phyloP scores from a whole-genome alignment of 1,139 yeast genomes.

The Wickerhamomyces sp. region DNA sequence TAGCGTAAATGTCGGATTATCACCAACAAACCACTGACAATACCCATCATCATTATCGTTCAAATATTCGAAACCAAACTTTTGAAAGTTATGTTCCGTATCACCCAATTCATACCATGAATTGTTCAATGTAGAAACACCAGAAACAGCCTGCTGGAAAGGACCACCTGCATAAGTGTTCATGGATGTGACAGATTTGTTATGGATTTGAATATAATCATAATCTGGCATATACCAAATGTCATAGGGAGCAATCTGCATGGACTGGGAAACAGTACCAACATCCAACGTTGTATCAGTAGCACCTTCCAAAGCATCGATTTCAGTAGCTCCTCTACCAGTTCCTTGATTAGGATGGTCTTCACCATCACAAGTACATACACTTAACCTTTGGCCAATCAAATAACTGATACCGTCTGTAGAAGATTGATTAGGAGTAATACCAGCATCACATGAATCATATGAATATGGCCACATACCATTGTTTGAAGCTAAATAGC shows the following conservation, averaged over 20 bases:
- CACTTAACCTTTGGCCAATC: constrained; percentile 69
- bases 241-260: constrained; percentile 82
- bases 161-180: constrained; percentile 83
- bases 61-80: constrained; percentile 71
- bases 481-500: constrained; percentile 71
- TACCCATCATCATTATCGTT: constrained; percentile 66
- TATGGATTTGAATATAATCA: constrained; percentile 60
- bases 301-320: constrained; percentile 79
- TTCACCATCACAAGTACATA: constrained; percentile 70
- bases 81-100: constrained; percentile 51
- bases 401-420: constrained; percentile 76
- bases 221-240: constrained; percentile 85
- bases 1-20: constrained; percentile 58
- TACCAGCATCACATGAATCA: constrained; percentile 79
- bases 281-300: constrained; percentile 37
- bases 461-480: constrained; percentile 93
- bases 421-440: constrained; percentile 83
- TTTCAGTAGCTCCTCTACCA: constrained; percentile 90
- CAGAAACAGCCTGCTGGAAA: constrained; percentile 80
- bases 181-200: constrained; percentile 59
- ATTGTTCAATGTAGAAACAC: constrained; percentile 61
- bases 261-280: constrained; percentile 71
- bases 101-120: constrained; percentile 72
- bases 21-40: constrained; percentile 78
- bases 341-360: constrained; percentile 76